Conservation (phyloP, 768 basidiomycete genomes). For the Lanmaoa rubissima region DNA sequence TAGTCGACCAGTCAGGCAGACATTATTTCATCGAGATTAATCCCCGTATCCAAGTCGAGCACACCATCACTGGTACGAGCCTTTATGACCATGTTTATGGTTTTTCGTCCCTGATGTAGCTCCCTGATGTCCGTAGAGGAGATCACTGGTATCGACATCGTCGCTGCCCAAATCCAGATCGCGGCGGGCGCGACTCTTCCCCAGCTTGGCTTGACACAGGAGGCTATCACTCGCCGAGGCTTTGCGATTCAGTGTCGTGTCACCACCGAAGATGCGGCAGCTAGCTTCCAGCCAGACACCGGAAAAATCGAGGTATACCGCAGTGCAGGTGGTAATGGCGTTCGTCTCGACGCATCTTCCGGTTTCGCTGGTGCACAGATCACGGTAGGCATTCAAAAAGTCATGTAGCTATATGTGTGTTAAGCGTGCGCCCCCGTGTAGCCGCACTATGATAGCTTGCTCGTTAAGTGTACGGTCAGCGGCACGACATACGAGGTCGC, state of each 20-base stretch:
- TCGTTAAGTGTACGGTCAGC: conserved; percentile 94
- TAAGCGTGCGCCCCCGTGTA: conserved; percentile 28
- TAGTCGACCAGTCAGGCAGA: conserved; percentile 93
- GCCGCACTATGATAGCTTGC: conserved; percentile 97
- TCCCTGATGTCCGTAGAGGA: conserved; percentile 66
- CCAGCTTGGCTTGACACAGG: conserved; percentile 93
- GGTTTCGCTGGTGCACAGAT: conserved; percentile 99
- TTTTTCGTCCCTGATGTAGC: not conserved
- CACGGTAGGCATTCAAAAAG: conserved; percentile 56
- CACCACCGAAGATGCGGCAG: conserved; percentile 95
- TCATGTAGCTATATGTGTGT: conserved; percentile 1
- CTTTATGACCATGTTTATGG: not conserved
- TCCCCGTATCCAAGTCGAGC: conserved; percentile 99
- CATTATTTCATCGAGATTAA: conserved; percentile 99
- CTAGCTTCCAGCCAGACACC: conserved; percentile 94
- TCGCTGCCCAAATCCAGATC: conserved; percentile 99
- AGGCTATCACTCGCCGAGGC: conserved; percentile 92
- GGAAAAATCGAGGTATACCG: conserved; percentile 99
- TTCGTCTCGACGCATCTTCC: conserved; percentile 93
- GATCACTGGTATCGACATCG: conserved; percentile 98
- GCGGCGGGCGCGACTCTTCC: conserved; percentile 97
- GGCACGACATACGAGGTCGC: conserved; percentile 99
- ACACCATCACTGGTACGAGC: conserved; percentile 89
- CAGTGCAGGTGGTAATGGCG: conserved; percentile 97
- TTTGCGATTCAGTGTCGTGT: conserved; percentile 98